Conservation (phyloP, 768 basidiomycete species). For the Russula foetens region DNA sequence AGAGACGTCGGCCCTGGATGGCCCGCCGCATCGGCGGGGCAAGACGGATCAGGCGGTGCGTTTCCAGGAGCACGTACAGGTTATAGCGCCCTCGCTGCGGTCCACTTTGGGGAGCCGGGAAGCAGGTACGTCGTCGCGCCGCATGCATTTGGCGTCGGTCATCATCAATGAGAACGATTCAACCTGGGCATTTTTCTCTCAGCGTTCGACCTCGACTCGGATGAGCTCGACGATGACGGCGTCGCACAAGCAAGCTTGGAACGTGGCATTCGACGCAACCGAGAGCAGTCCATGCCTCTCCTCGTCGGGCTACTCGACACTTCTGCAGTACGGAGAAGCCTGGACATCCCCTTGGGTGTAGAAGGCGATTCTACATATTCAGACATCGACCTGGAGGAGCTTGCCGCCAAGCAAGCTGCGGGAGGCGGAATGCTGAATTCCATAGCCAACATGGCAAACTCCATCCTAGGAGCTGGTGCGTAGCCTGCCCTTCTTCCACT, state of each 20-base stretch:
- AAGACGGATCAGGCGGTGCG: slow-evolving; percentile 35
- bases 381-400: slow-evolving; percentile 58
- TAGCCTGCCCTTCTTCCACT: slow-evolving; percentile 18
- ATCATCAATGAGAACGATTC: slow-evolving; percentile 7
- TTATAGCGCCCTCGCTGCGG: slow-evolving; percentile 58
- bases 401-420: slow-evolving; percentile 54
- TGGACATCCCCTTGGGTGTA: slow-evolving; percentile 43
- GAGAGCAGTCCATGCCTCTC: slow-evolving; percentile 62
- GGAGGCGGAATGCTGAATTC: slow-evolving; percentile 76
- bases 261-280: slow-evolving; percentile 28
- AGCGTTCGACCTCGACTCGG: slow-evolving; percentile 83
- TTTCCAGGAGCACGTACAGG: slow-evolving; percentile 61
- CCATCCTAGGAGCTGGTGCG: slow-evolving; percentile 86
- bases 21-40: neutral
- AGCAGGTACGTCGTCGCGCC: slow-evolving; percentile 44
- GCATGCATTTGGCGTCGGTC: neutral
- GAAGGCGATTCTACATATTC: slow-evolving; percentile 27
- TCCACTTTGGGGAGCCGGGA: slow-evolving; percentile 75
- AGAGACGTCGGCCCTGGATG: slow-evolving; percentile 29
- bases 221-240: slow-evolving; percentile 59
- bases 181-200: neutral
- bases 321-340: slow-evolving; percentile 44
- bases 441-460: slow-evolving; percentile 92
- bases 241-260: slow-evolving; percentile 28
- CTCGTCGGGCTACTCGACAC: slow-evolving; percentile 71